A percentile compares a stretch with the other conserved stretches of the same genome.
Evolutionary conservation across 306 rosid species (phyloP).

Genomic region (Pueraria montana): DNA sequence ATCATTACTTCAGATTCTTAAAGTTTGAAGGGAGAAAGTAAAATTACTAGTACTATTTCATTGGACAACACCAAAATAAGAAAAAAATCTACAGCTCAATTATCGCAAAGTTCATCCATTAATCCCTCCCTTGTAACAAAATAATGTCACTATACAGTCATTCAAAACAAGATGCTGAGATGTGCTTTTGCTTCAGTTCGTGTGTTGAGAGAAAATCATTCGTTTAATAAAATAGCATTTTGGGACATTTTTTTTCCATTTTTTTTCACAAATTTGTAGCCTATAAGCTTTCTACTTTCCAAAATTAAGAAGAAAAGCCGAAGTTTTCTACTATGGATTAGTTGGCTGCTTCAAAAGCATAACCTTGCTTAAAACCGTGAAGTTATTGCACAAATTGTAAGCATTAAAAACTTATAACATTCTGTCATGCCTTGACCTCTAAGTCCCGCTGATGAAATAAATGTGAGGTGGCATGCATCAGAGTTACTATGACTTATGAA

Average conservation of each 20-base stretch:
- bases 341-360: background rate
- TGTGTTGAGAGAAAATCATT: background rate
- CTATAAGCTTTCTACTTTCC: background rate
- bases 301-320: background rate
- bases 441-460: conserved; percentile 44
- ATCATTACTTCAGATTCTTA: background rate
- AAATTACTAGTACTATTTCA: background rate
- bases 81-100: background rate
- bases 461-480: conserved; percentile 47
- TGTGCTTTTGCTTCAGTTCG: background rate
- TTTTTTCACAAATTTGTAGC: background rate
- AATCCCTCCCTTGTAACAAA: background rate
- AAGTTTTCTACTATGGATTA: background rate
- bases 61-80: background rate
- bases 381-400: background rate
- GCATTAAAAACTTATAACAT: background rate
- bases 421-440: conserved; percentile 18
- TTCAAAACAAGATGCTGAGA: conserved; percentile 3
- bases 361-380: background rate
- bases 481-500: background rate
- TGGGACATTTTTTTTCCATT: background rate
- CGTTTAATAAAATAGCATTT: background rate
- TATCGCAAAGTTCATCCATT: background rate
- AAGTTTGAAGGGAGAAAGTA: background rate
- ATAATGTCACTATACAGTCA: background rate